Evolutionary conservation across 1,139 yeast species (phyloP).

Genomic region (Pichia kudriavzevii): DNA sequence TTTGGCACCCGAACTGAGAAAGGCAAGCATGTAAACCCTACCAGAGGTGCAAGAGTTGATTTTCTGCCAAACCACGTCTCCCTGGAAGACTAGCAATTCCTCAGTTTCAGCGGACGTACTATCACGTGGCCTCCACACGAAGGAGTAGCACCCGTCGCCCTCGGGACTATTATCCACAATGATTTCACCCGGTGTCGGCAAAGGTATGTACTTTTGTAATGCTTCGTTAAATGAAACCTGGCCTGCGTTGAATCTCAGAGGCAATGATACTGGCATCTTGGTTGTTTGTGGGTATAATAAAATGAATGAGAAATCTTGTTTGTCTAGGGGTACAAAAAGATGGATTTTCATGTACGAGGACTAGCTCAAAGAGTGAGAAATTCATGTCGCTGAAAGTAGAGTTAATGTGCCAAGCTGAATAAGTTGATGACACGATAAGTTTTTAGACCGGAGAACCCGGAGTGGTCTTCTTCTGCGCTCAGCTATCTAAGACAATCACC

Average conservation of each 20-base stretch:
- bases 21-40: constrained; percentile 75
- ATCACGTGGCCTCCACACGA: constrained; percentile 56
- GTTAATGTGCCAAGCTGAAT: too few species aligned
- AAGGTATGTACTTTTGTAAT: constrained; percentile 65
- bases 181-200: constrained; percentile 69
- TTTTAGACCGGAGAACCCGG: too few species aligned
- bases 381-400: too few species aligned
- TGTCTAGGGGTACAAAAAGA: neutral
- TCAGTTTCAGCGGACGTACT: constrained; percentile 40
- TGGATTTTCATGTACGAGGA: neutral
- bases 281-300: constrained; percentile 1
- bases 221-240: constrained; percentile 67
- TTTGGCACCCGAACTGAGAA: constrained; percentile 77
- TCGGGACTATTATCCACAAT: constrained; percentile 60
- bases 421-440: too few species aligned
- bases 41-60: constrained; percentile 73
- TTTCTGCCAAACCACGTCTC: constrained; percentile 81
- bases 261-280: constrained; percentile 17
- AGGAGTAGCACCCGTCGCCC: constrained; percentile 44
- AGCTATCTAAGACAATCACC: too few species aligned
- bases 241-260: constrained; percentile 75
- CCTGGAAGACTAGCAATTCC: constrained; percentile 80
- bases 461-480: too few species aligned
- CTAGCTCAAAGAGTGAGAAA: too few species aligned
- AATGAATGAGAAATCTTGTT: neutral